These are phyloP conservation scores for Orychophragmus violaceus DNA, from an alignment of 345 rosid species.

Conservation along the genomic window DNA sequence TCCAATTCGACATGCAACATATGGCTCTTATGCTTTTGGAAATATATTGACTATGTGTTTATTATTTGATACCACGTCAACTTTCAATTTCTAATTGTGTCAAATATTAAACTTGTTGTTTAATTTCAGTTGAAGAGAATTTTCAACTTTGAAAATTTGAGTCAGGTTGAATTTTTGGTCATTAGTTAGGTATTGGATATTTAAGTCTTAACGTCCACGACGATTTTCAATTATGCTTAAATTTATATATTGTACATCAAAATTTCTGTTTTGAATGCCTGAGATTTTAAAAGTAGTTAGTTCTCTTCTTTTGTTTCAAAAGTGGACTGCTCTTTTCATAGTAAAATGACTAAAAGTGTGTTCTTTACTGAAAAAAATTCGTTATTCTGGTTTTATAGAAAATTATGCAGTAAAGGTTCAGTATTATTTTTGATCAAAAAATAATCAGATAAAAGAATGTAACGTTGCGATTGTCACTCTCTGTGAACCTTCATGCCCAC, in stretches of 20 bases:
- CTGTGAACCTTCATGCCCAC: too few relatives aligned
- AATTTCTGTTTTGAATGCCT: slow-evolving; percentile 3
- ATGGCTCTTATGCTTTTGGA: slow-evolving; percentile 10
- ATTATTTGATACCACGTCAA: slow-evolving; percentile 1
- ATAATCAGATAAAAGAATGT: too few relatives aligned
- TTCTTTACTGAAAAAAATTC: neutral
- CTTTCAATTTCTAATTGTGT: neutral
- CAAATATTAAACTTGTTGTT: neutral
- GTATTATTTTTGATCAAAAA: neutral
- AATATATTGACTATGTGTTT: slow-evolving; percentile 17
- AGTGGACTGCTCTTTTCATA: neutral
- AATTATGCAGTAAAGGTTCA: neutral
- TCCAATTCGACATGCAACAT: neutral
- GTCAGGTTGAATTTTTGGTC: slow-evolving; percentile 9
- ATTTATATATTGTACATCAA: neutral
- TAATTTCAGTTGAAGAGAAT: slow-evolving; percentile 1
- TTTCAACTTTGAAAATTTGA: neutral
- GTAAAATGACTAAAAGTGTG: slow-evolving; percentile 7
- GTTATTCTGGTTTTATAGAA: slow-evolving; percentile 1
- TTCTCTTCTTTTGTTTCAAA: slow-evolving; percentile 4
- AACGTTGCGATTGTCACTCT: too few relatives aligned
- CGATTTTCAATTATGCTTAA: neutral
- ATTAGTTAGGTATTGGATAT: slow-evolving; percentile 24
- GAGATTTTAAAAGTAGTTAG: slow-evolving; percentile 13
- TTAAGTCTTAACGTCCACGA: slow-evolving; percentile 24